Base-by-base conservation (phyloP, 75 land plant species). In the Selaginella tamariscina region DNA sequence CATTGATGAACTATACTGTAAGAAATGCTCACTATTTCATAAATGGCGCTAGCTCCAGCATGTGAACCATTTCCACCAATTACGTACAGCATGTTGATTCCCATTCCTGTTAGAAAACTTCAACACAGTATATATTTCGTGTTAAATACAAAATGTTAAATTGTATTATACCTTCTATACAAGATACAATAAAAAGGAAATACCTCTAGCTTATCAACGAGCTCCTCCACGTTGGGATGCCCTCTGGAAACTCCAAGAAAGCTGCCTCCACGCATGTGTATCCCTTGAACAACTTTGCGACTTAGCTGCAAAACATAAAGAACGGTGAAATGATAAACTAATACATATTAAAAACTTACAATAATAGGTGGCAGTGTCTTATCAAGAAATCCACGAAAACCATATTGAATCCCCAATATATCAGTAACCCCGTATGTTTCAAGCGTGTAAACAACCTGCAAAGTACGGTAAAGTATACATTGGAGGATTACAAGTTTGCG, bases 221-320 rank as follows among this genome's bases (percentile, higher is more conserved):
- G 23, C 62, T 59, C 62, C 21, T 21, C 26, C 8, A 59, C 27
- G 23, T 59, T 27, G 8, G 62, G 62, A n/a, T 59, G 62, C 27
- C 62, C 62, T 8, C 62, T 8, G 9, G 62, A 59, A 59, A 59
- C 62, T 5, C 62, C 62, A 23, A 59, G 62, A 59, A 59, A 59
- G n/a, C 62, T 59, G 8, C 62, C 62, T 23, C 62, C 62, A 8
- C 62, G 62, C 21, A 23, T 27, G 26, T 59, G 23, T 21, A 59
- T 59, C 18, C 62, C 62, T 59, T 59, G 62, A 59, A 59, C 62
- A 21, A 59, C 62, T n/a, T 59, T 59, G 8, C 62, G 62, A 59
- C 8, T 59, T 5, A 59, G 62, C 62, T 59, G 26, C 26, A 23
- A 8, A 59, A 21, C 8, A 59, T 9, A 5, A 59, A 2, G 21